Percentiles rank a stretch among this genome's conserved stretches.
phyloP scores from a whole-genome alignment of 257 asterid genomes.

The Solanum dulcamara region DNA sequence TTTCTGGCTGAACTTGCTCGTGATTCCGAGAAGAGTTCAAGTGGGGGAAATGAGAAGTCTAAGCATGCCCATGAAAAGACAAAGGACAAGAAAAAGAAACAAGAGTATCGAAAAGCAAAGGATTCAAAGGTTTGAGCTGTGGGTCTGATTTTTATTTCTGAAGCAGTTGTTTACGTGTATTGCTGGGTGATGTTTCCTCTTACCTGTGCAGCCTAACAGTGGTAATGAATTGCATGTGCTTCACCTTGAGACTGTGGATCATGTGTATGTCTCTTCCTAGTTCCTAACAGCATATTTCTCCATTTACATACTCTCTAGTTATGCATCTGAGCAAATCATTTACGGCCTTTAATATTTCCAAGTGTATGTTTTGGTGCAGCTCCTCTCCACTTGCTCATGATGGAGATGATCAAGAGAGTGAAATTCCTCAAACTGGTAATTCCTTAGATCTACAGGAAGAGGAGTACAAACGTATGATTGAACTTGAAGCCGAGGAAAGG shows the following conservation, averaged over 20 bases:
- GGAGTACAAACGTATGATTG: conserved; percentile 61
- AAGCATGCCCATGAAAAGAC: conserved; percentile 51
- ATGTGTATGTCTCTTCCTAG: conserved; percentile 34
- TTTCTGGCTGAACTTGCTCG: conserved; percentile 90
- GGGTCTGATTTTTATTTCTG: background rate
- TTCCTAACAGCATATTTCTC: background rate
- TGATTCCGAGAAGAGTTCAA: conserved; percentile 55
- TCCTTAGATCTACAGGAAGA: conserved; percentile 42
- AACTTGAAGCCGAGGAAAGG: conserved; percentile 96
- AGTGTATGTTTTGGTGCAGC: conserved; percentile 37
- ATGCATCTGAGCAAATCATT: background rate
- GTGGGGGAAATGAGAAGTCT: conserved; percentile 44
- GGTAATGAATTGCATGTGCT: conserved; percentile 31
- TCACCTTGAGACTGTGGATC: conserved; percentile 40
- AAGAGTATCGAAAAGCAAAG: conserved; percentile 61
- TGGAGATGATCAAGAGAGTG: conserved; percentile 34
- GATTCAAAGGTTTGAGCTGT: conserved; percentile 64
- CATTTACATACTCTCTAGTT: background rate
- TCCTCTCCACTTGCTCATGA: conserved; percentile 36
- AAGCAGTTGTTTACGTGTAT: background rate
- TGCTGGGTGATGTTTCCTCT: conserved; percentile 6
- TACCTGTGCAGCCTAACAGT: conserved; percentile 44
- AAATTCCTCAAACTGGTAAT: conserved; percentile 32
- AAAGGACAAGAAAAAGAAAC: conserved; percentile 75
- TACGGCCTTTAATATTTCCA: background rate